Percentiles rank a stretch among this genome's conserved stretches.
Conservation (phyloP, 805 yeast genomes). For the Naumovozyma baii region DNA sequence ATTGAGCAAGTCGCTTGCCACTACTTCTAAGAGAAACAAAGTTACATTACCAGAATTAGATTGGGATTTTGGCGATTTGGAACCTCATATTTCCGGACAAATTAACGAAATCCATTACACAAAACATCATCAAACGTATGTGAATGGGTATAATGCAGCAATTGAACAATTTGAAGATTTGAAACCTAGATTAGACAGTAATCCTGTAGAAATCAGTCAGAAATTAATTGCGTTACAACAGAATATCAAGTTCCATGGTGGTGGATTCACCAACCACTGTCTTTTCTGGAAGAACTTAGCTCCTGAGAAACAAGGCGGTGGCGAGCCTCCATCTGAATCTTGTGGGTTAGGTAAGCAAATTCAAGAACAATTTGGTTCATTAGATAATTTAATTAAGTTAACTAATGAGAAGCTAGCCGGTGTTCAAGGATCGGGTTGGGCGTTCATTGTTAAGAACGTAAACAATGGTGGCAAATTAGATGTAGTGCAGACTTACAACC, state of each 20-base stretch:
- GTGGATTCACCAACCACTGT: conserved; percentile 81
- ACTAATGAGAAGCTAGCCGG: conserved; percentile 73
- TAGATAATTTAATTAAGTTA: conserved; percentile 53
- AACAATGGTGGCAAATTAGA: conserved; percentile 60
- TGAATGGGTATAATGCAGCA: conserved; percentile 73
- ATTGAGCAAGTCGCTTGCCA: not conserved
- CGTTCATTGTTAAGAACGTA: conserved; percentile 75
- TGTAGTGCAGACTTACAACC: conserved; percentile 74
- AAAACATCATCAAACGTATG: conserved; percentile 90
- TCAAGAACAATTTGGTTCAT: conserved; percentile 54
- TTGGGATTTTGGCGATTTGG: conserved; percentile 77
- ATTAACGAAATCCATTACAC: conserved; percentile 81
- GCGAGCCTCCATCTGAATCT: conserved; percentile 39
- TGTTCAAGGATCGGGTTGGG: conserved; percentile 94
- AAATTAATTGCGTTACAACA: conserved; percentile 45
- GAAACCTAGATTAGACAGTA: conserved; percentile 44
- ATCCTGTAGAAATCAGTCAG: conserved; percentile 39
- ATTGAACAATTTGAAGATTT: conserved; percentile 66
- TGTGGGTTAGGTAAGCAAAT: conserved; percentile 54
- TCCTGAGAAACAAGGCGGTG: conserved; percentile 70
- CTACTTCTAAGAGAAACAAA: conserved; percentile 39
- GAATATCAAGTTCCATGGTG: conserved; percentile 81
- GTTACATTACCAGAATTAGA: conserved; percentile 72
- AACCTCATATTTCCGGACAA: conserved; percentile 77
- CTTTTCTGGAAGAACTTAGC: conserved; percentile 84